Percentiles rank a stretch among this genome's conserved stretches.
Conservation (phyloP, 2,329 filamentous ascomycete genomes). For the Beauveria medogensis region DNA sequence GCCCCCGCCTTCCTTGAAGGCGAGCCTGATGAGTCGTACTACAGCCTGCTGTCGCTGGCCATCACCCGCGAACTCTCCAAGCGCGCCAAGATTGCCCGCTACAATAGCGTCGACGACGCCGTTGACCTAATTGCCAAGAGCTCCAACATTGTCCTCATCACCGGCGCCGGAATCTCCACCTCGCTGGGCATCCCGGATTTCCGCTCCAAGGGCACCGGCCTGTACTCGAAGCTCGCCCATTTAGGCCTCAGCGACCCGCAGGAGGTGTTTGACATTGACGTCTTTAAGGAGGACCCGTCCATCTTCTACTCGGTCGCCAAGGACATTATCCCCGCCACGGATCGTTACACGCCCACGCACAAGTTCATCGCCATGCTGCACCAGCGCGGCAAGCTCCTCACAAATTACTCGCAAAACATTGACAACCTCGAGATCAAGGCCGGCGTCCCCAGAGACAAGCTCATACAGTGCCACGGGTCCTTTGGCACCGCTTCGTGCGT, state of each 20-base stretch:
- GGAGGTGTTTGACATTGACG: slow-evolving; percentile 85
- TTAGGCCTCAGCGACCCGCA: slow-evolving; percentile 78
- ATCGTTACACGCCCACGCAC: slow-evolving; percentile 84
- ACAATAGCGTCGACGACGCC: slow-evolving; percentile 84
- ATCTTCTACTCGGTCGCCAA: slow-evolving; percentile 90
- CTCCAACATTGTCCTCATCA: slow-evolving; percentile 85
- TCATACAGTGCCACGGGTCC: slow-evolving; percentile 93
- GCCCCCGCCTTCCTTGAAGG: slow-evolving; percentile 68
- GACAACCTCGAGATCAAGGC: slow-evolving; percentile 89
- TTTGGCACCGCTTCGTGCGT: slow-evolving; percentile 89
- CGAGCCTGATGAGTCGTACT: slow-evolving; percentile 59
- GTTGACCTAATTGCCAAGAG: slow-evolving; percentile 65
- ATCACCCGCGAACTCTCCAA: slow-evolving; percentile 75
- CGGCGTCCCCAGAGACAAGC: slow-evolving; percentile 69
- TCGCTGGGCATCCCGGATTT: slow-evolving; percentile 97
- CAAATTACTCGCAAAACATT: slow-evolving; percentile 98
- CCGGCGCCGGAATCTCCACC: slow-evolving; percentile 92
- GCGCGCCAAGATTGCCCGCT: slow-evolving; percentile 67
- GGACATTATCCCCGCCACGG: slow-evolving; percentile 75
- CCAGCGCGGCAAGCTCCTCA: slow-evolving; percentile 79
- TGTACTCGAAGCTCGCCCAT: slow-evolving; percentile 78
- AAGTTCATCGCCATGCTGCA: slow-evolving; percentile 87
- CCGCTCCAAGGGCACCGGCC: slow-evolving; percentile 82
- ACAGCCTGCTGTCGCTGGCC: slow-evolving; percentile 64
- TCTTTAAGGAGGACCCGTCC: slow-evolving; percentile 78